A percentile compares a stretch with the other conserved stretches of the same genome.
These are phyloP conservation scores for Exophiala sp. DNA, from an alignment of 2,329 filamentous ascomycete species.

Conservation along the genomic window DNA sequence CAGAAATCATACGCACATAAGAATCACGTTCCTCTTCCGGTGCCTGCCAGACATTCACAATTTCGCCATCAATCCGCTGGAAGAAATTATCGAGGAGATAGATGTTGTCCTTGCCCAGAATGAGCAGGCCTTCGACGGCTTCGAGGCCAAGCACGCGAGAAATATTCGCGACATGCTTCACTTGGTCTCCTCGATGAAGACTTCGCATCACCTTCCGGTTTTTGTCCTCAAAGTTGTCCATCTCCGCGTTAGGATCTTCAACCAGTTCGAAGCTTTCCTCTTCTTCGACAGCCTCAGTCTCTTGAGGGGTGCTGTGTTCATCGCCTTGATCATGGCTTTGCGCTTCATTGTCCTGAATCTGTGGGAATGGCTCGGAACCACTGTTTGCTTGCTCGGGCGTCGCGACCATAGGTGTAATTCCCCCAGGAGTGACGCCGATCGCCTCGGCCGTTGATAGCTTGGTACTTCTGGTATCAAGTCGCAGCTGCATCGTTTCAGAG, in stretches of 20 bases:
- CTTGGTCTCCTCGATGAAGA: constrained; percentile 82
- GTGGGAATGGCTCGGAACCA: constrained; percentile 29
- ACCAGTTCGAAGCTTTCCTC: constrained; percentile 97
- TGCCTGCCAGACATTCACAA: constrained; percentile 94
- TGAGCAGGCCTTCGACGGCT: constrained; percentile 87
- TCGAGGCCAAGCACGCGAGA: constrained; percentile 92
- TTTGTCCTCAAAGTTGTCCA: constrained; percentile 91
- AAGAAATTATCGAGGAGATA: constrained; percentile 98
- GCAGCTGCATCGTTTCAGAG: constrained; percentile 49
- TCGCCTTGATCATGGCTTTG: neutral
- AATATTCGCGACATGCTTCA: constrained; percentile 92
- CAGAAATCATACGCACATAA: constrained; percentile 90
- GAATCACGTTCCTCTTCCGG: constrained; percentile 88
- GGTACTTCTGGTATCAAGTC: constrained; percentile 45
- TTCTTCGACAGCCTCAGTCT: constrained; percentile 43
- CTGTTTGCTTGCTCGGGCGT: constrained; percentile 13
- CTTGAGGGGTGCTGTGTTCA: constrained; percentile 31
- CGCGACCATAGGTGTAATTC: constrained; percentile 16
- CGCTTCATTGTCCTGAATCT: constrained; percentile 32
- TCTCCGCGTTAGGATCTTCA: constrained; percentile 82
- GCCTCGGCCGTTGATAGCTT: constrained; percentile 42
- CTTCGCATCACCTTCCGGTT: constrained; percentile 97
- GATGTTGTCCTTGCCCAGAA: constrained; percentile 84
- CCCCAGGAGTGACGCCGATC: constrained; percentile 36
- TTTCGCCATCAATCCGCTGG: constrained; percentile 89